Evolutionary conservation across 176 grass and related monocot species (phyloP), one percentile per base, ranked within the genome.

Genomic region (Echinochloa phyllopogon): DNA sequence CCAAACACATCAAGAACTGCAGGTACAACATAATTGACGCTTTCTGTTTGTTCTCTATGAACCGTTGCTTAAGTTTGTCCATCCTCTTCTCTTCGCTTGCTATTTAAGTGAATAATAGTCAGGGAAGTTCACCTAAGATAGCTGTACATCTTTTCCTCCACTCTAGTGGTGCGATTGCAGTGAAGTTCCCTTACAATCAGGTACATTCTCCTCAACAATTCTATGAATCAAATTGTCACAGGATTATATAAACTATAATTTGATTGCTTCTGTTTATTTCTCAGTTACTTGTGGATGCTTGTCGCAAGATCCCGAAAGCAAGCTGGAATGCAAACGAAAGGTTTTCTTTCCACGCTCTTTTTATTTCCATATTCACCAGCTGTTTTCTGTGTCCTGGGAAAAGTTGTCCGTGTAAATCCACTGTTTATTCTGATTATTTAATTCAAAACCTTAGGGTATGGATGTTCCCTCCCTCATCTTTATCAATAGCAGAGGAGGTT

Each of bases 391-490:
- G 60, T 21, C 39, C 44, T 63, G 52, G 24, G 21, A 56, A 77
- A 85, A 36, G 17, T 58, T 70, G 40, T 3, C 48, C 76, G 24
- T 66, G 51, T 51, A 72, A 69, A 78, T 56, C n/a, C 13, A 45
- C 57, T 86, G 6, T 47, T 75, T 82, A 56, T 91, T 75, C 40
- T 71, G 72, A 80, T 90, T 51, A 57, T 27, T 75, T 82, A 76
- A 16, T 76, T 81, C 85, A 42, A 76, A 80, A 81, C 24, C 18
- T 37, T 75, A 98, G 96, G 89, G 36, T 90, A 60, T 98, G 96
- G 96, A 93, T 86, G 85, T 92, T 98, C 74, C 93, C 96, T 65
- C 85, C 77, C n/a, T 79, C 96, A 12, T 98, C 87, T 66, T 93
- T 95, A 82, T 67, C 56, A 69, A 73, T 47, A 50, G 93, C 93